Evolutionary conservation across 305 asterid genomes (phyloP).

Genomic region (Caryopteris hybrid): DNA sequence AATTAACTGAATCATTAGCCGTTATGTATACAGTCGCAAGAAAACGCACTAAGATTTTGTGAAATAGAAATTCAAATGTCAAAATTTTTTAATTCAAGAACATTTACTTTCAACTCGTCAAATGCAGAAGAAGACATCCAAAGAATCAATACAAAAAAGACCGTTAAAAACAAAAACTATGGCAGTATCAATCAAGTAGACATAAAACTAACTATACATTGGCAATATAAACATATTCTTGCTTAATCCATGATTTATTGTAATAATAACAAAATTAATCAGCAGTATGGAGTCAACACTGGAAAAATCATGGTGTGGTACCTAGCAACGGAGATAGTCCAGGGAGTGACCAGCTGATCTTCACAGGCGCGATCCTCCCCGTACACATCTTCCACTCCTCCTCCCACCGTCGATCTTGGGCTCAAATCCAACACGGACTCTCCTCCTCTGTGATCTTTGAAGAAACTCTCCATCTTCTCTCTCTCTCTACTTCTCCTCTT

Average conservation of each 20-base stretch:
- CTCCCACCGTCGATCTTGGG: conserved; percentile 68
- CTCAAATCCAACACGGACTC: conserved; percentile 69
- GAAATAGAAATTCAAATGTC: neutral
- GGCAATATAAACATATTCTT: neutral
- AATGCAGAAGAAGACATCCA: neutral
- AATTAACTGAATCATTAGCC: no score
- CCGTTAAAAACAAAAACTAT: neutral
- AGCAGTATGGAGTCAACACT: no score
- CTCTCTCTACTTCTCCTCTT: conserved; percentile 12
- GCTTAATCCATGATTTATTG: neutral
- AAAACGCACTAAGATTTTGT: neutral
- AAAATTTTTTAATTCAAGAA: neutral
- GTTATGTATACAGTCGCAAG: no score
- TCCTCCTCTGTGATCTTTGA: conserved; percentile 65
- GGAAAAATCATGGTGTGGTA: no score
- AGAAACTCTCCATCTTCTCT: conserved; percentile 52
- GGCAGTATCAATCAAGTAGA: neutral
- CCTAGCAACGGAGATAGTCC: conserved; percentile 70
- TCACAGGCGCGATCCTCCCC: conserved; percentile 84
- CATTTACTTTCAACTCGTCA: neutral
- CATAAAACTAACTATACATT: neutral
- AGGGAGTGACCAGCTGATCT: conserved; percentile 73
- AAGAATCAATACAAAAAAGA: neutral
- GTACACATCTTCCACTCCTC: conserved; percentile 83
- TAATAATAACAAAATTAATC: neutral